Evolutionary conservation across 1,284 basidiomycete genomes (phyloP).

Genomic region (Fomitiporia mediterranea): DNA sequence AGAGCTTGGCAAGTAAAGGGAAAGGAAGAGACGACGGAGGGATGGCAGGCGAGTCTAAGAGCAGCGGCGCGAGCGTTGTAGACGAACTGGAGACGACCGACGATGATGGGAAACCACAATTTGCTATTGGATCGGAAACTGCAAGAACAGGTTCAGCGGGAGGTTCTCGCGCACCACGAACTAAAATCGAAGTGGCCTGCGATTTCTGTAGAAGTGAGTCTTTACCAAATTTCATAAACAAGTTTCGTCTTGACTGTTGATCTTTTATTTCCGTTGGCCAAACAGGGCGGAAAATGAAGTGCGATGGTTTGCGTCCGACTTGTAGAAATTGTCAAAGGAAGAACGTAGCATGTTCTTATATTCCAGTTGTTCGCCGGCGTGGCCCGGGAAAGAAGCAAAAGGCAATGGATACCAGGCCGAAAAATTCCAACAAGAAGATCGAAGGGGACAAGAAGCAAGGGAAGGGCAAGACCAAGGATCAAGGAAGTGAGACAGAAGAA

Average conservation of each 20-base stretch:
- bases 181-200: slow-evolving; percentile 47
- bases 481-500: not conserved
- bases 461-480: slow-evolving; percentile 6
- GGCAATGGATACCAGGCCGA: slow-evolving; percentile 25
- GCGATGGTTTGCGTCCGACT: slow-evolving; percentile 56
- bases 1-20: not conserved
- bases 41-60: not conserved
- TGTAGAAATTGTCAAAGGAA: slow-evolving; percentile 56
- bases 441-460: slow-evolving; percentile 10
- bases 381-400: slow-evolving; percentile 68
- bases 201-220: slow-evolving; percentile 66
- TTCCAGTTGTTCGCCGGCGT: slow-evolving; percentile 48
- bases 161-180: slow-evolving; percentile 1
- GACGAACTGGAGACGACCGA: not conserved
- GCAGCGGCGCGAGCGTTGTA: not conserved
- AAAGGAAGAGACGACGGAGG: not conserved
- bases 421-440: slow-evolving; percentile 8
- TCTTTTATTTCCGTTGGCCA: slow-evolving; percentile 16
- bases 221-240: slow-evolving; percentile 12
- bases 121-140: not conserved
- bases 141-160: slow-evolving; percentile 5
- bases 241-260: slow-evolving; percentile 14
- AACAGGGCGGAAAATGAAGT: slow-evolving; percentile 65
- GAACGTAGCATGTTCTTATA: slow-evolving; percentile 47
- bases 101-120: not conserved